These are phyloP conservation scores for Yamadazyma insecticola DNA, from an alignment of 805 yeast species.

Conservation along the genomic window DNA sequence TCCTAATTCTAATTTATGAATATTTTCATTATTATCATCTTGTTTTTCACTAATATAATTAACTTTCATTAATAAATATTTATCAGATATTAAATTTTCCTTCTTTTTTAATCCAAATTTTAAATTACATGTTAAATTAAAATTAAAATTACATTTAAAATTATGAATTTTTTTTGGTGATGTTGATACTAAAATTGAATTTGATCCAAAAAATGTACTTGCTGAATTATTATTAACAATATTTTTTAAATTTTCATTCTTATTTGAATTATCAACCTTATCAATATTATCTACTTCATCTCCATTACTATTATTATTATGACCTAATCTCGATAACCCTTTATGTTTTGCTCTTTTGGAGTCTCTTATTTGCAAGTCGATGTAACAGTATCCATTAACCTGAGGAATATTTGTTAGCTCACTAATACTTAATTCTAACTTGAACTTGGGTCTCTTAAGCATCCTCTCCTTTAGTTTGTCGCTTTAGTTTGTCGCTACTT, in stretches of 20 bases:
- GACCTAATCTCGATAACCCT: conserved; percentile 16
- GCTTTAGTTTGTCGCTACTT: too few relatives aligned
- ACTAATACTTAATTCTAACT: conserved; percentile 51
- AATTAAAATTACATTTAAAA: conserved; percentile 37
- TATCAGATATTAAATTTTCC: conserved; percentile 37
- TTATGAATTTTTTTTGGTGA: conserved; percentile 29
- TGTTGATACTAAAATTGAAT: conserved; percentile 28
- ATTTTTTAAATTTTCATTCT: not conserved
- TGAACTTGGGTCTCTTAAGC: conserved; percentile 52
- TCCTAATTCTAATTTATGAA: conserved; percentile 45
- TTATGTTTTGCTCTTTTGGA: conserved; percentile 21
- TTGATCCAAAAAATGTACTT: too few relatives aligned
- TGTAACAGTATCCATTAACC: conserved; percentile 59
- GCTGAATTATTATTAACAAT: conserved; percentile 1
- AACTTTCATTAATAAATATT: conserved; percentile 36
- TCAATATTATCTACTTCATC: too few relatives aligned
- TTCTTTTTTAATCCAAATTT: conserved; percentile 37
- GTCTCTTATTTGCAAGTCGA: conserved; percentile 61
- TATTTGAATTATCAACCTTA: too few relatives aligned
- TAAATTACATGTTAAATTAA: conserved; percentile 29
- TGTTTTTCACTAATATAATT: conserved; percentile 28
- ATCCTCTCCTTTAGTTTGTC: conserved; percentile 1
- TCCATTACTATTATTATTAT: too few relatives aligned
- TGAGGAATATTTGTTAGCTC: conserved; percentile 86
- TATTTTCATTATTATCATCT: conserved; percentile 6